phyloP scores from a whole-genome alignment of 2,329 filamentous ascomycete species.

The Colletotrichum sp. region DNA sequence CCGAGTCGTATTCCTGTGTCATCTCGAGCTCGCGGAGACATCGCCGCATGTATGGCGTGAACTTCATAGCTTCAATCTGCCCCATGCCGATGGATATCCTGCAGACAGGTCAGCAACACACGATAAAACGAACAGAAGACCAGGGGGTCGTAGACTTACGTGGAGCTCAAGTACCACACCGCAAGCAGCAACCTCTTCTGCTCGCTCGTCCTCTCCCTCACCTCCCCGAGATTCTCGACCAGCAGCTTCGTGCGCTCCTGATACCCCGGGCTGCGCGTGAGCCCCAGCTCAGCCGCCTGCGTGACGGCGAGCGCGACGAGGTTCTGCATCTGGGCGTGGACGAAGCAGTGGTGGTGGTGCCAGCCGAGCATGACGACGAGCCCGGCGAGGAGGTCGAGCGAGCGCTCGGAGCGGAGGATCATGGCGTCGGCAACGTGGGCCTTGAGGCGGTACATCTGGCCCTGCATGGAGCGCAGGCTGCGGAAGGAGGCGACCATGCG shows the following conservation, averaged over 20 bases:
- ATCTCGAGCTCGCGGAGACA: slow-evolving; percentile 52
- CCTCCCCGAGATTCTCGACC: slow-evolving; percentile 42
- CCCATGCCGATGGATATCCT: slow-evolving; percentile 47
- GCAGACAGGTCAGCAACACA: slow-evolving; percentile 20
- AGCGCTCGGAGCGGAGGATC: slow-evolving; percentile 54
- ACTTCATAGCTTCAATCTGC: slow-evolving; percentile 52
- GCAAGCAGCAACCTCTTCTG: slow-evolving; percentile 57
- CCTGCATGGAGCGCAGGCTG: slow-evolving; percentile 51
- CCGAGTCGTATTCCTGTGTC: slow-evolving; percentile 48
- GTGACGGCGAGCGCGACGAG: slow-evolving; percentile 53
- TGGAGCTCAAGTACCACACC: slow-evolving; percentile 59
- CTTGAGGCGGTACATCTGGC: slow-evolving; percentile 54
- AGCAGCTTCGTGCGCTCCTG: slow-evolving; percentile 48
- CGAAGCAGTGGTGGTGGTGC: slow-evolving; percentile 60
- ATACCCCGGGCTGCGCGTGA: slow-evolving; percentile 44
- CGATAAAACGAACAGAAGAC: not conserved
- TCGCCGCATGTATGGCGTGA: slow-evolving; percentile 55
- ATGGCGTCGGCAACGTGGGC: slow-evolving; percentile 50
- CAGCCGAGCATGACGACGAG: slow-evolving; percentile 54
- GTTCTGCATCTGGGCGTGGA: slow-evolving; percentile 57
- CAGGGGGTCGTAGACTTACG: slow-evolving; percentile 34
- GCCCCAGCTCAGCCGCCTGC: slow-evolving; percentile 50
- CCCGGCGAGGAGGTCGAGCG: slow-evolving; percentile 54
- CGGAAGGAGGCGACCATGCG: slow-evolving; percentile 54
- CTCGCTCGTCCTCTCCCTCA: slow-evolving; percentile 49